phyloP scores from a whole-genome alignment of 2,329 filamentous ascomycete genomes.

The Diaporthe sp. region DNA sequence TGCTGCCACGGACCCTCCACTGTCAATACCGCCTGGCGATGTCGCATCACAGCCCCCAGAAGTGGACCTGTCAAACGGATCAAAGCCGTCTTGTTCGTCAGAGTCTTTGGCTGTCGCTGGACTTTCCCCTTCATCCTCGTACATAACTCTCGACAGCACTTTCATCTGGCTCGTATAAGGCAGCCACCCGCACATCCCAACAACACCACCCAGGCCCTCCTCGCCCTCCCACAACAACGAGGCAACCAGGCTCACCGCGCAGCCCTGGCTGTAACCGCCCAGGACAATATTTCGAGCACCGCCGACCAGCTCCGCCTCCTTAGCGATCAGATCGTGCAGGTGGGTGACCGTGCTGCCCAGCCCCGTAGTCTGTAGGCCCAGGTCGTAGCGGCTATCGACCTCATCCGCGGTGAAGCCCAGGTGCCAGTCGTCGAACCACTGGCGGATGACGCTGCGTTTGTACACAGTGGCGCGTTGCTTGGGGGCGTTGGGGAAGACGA shows the following conservation, averaged over 20 bases:
- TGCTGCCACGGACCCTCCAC: neutral
- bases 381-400: conserved; percentile 34
- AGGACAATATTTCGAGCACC: conserved; percentile 57
- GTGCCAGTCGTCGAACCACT: conserved; percentile 61
- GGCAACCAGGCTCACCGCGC: conserved; percentile 58
- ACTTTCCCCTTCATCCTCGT: conserved; percentile 32
- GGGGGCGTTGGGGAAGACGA: conserved; percentile 65
- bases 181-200: conserved; percentile 61
- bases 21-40: neutral
- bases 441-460: conserved; percentile 53
- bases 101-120: neutral
- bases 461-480: conserved; percentile 54
- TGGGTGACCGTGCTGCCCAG: conserved; percentile 57
- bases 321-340: conserved; percentile 52
- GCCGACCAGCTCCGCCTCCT: conserved; percentile 52
- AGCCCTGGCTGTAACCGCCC: conserved; percentile 67
- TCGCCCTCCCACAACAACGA: conserved; percentile 58
- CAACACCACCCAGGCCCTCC: conserved; percentile 49
- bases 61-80: conserved; percentile 26
- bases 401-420: conserved; percentile 42
- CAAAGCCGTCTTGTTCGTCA: conserved; percentile 38
- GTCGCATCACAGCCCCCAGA: conserved; percentile 32
- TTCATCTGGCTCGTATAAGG: conserved; percentile 53
- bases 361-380: conserved; percentile 53
- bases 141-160: neutral